phyloP scores from a whole-genome alignment of 78 protist genomes.

The Trichosphaerium sp. region DNA sequence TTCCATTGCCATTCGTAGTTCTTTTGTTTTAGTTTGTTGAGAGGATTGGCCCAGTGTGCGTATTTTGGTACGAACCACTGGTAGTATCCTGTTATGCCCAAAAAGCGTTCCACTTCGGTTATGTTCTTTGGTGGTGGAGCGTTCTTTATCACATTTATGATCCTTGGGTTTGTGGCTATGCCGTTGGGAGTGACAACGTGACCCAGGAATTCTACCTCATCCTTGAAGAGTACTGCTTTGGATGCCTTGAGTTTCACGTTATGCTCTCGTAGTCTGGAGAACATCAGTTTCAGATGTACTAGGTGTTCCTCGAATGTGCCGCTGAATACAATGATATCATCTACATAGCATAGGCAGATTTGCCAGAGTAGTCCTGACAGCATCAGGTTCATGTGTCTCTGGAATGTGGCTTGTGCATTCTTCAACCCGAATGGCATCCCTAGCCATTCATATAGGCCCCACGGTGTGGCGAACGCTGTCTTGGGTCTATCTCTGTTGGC shows the following conservation, averaged over 20 bases:
- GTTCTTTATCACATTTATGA: neutral
- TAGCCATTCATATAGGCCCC: too few relatives aligned
- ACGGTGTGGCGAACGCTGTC: too few relatives aligned
- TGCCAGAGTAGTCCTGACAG: too few relatives aligned
- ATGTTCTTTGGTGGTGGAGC: neutral
- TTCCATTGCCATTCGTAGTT: neutral
- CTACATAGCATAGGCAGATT: too few relatives aligned
- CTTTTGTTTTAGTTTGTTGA: neutral
- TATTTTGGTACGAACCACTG: neutral
- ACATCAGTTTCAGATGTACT: neutral
- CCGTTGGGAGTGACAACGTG: neutral
- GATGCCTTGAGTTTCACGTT: neutral
- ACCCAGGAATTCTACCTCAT: neutral
- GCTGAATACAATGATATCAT: too few relatives aligned
- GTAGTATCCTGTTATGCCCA: neutral
- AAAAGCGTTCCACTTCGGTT: neutral
- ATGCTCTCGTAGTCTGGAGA: neutral
- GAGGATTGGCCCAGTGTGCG: neutral
- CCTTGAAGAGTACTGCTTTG: neutral
- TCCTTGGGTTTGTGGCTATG: neutral
- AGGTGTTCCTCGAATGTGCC: slow-evolving; percentile 1
- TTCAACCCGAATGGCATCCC: too few relatives aligned
- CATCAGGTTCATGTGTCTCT: too few relatives aligned
- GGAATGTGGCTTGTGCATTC: too few relatives aligned
- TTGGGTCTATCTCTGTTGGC: too few relatives aligned